Conservation (phyloP, 495 filamentous ascomycete species). For the Tuber aestivum region DNA sequence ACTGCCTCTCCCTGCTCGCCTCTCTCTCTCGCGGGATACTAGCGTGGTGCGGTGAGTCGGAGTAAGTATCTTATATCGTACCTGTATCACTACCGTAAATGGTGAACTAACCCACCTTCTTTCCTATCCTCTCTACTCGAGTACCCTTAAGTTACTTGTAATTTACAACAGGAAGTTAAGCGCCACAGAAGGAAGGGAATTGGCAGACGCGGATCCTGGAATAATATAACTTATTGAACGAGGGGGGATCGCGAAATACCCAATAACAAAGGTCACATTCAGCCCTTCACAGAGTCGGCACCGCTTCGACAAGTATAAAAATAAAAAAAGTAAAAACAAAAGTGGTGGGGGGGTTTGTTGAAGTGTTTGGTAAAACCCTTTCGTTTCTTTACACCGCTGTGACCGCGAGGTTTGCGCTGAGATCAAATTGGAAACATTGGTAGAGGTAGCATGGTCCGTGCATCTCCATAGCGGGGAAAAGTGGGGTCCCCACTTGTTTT, state of each 20-base stretch:
- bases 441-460: background rate
- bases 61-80: no score
- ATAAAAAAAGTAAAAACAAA: no score
- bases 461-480: slow-evolving; percentile 1
- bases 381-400: background rate
- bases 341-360: background rate
- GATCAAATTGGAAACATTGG: slow-evolving; percentile 2
- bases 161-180: background rate
- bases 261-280: background rate
- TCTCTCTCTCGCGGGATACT: background rate
- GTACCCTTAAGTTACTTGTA: no score
- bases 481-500: slow-evolving; percentile 3
- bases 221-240: background rate
- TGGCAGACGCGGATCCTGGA: background rate
- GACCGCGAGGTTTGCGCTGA: background rate
- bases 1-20: background rate
- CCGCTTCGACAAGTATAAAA: background rate
- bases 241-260: background rate
- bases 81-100: no score
- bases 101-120: no score
- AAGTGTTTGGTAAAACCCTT: slow-evolving; percentile 2
- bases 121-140: no score
- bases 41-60: no score
- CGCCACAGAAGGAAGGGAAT: background rate
- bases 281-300: background rate